Evolutionary conservation across 805 yeast genomes (phyloP).

Genomic region (Cyberlindnera mycetangii): DNA sequence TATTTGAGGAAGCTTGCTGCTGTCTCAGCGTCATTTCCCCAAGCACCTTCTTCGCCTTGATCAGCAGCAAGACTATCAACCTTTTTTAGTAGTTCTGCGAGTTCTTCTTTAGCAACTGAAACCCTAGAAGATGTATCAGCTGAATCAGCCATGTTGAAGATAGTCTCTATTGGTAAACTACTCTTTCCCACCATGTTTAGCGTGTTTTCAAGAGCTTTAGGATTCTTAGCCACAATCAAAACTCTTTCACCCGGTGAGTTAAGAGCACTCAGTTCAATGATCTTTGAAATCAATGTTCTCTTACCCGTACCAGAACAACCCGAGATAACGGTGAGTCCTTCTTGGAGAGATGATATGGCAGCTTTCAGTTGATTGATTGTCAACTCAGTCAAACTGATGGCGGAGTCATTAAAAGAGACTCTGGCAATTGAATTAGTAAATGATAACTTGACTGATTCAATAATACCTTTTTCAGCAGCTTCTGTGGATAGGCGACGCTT

Average conservation of each 20-base stretch:
- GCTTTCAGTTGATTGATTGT: slow-evolving; percentile 7
- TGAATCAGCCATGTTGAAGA: slow-evolving; percentile 12
- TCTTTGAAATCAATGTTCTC: slow-evolving; percentile 28
- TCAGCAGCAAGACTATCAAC: slow-evolving; percentile 32
- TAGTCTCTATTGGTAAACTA: background rate
- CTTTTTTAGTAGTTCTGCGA: slow-evolving; percentile 11
- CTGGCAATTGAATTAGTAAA: background rate
- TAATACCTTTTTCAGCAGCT: background rate
- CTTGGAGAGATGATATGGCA: slow-evolving; percentile 25
- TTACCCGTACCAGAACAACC: slow-evolving; percentile 60
- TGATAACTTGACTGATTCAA: background rate
- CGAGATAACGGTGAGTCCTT: slow-evolving; percentile 43
- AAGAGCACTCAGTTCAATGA: slow-evolving; percentile 20
- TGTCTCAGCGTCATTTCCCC: slow-evolving; percentile 37
- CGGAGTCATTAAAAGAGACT: background rate
- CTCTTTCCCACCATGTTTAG: background rate
- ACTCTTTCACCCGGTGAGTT: slow-evolving; percentile 22
- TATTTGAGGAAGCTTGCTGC: slow-evolving; percentile 32
- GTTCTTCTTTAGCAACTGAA: background rate
- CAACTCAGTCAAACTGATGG: background rate
- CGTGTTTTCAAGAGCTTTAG: background rate
- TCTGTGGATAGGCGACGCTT: slow-evolving; percentile 10
- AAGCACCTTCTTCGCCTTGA: slow-evolving; percentile 33
- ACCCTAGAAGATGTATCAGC: background rate
- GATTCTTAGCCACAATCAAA: slow-evolving; percentile 15